Evolutionary conservation across 2,329 filamentous ascomycete genomes (phyloP), one percentile per base, ranked within the genome.

Genomic region (Mycosphaerella sp.): DNA sequence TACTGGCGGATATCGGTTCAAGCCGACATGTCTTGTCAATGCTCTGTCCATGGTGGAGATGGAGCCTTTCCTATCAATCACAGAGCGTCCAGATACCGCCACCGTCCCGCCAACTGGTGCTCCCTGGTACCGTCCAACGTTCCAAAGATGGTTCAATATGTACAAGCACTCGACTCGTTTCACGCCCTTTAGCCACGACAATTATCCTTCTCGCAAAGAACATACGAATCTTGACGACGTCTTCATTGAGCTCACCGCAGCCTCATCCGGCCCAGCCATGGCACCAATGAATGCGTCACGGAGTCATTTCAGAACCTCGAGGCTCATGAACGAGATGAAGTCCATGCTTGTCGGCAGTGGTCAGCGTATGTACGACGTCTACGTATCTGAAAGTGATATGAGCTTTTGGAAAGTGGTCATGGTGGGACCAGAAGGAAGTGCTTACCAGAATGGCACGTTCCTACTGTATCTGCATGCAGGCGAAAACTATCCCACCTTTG

Each of bases 381-480:
- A 70, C 51, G 64, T 73, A 21, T 68, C 61, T 17, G 68, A 71
- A 48, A 54, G 56, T 21, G 68, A 72, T 49, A 66, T 72, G 52
- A 60, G 57, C 1, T 70, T 72, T 58, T 71, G 67, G 68, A 72
- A 73, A 52, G 56, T 72, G 6, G 65, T 70, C 7, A 68, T 73
- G 60, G 51, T 63, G 42, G 70, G 66, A 13, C 63, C 69, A 6
- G 53, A 58, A 12, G 62, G 56, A 7, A 60, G 64, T 41, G 55
- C 68, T 1, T 71, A 71, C 44, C 55, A 59, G 2, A 54, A 50
- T 14, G 68, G 65, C 17, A 63, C 59, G 0, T 71, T 71, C 56
- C 17, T 70, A 18, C 54, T 71, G 4, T 71, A 70, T 49, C 55
- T 70, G 2, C 63, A 69, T 37, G 67, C 68, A 56, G 64, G 59